These are phyloP conservation scores for Pulveroboletus sp. DNA, from an alignment of 768 basidiomycete genomes.

Conservation along the genomic window DNA sequence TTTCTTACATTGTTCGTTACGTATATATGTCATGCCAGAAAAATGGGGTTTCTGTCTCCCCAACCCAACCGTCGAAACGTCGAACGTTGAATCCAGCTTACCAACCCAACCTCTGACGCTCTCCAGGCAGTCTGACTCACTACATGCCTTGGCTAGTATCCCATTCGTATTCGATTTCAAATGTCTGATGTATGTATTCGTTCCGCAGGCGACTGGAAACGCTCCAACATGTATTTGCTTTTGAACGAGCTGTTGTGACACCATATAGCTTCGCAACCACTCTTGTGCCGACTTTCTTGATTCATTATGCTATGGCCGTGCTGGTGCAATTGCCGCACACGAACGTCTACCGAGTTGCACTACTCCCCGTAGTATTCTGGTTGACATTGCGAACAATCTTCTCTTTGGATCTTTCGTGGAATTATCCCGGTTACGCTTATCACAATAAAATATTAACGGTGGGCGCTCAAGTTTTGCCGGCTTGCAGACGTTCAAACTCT, in stretches of 20 bases:
- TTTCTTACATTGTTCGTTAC: too few species aligned
- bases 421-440: slow-evolving; percentile 7
- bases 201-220: slow-evolving; percentile 5
- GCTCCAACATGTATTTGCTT: slow-evolving; percentile 12
- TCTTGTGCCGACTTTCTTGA: slow-evolving; percentile 40
- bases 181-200: neutral
- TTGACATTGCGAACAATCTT: slow-evolving; percentile 37
- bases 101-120: too few species aligned
- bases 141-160: slow-evolving; percentile 16
- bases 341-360: slow-evolving; percentile 38
- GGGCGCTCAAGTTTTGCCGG: neutral
- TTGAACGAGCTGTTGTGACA: slow-evolving; percentile 18
- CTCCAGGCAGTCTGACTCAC: neutral
- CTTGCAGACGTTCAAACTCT: neutral
- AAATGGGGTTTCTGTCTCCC: too few species aligned
- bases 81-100: too few species aligned
- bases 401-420: slow-evolving; percentile 24
- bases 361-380: slow-evolving; percentile 49
- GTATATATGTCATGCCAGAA: too few species aligned
- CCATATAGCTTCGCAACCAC: slow-evolving; percentile 32
- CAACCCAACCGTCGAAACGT: too few species aligned
- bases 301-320: slow-evolving; percentile 50
- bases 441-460: slow-evolving; percentile 25
- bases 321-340: slow-evolving; percentile 49
- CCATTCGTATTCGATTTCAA: neutral